These are phyloP conservation scores for Mortierella sp. DNA, from an alignment of 371 early-diverging fungal species.

Conservation along the genomic window DNA sequence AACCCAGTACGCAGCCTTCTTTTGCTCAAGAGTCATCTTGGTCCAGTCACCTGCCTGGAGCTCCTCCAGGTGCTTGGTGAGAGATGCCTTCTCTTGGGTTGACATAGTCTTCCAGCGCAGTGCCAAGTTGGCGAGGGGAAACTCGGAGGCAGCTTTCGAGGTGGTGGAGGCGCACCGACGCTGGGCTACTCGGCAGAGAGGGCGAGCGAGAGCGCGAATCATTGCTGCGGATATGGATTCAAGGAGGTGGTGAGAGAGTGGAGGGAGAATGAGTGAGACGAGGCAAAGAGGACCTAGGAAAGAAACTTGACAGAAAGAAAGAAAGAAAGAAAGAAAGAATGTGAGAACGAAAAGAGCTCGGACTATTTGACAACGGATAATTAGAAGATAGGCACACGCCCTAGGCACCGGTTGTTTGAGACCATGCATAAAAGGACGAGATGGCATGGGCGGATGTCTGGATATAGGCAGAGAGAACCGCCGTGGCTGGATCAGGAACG, in stretches of 20 bases:
- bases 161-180: constrained; percentile 49
- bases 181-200: constrained; percentile 46
- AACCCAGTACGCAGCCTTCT: constrained; percentile 95
- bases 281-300: too few relatives aligned
- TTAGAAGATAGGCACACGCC: too few relatives aligned
- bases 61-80: constrained; percentile 84
- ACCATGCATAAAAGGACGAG: too few relatives aligned
- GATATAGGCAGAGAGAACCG: too few relatives aligned
- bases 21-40: constrained; percentile 88
- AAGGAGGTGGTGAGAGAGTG: not conserved
- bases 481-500: too few relatives aligned
- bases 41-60: constrained; percentile 96
- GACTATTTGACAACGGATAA: too few relatives aligned
- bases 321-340: not conserved
- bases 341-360: too few relatives aligned
- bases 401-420: too few relatives aligned
- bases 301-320: too few relatives aligned
- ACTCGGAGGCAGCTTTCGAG: constrained; percentile 56
- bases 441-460: too few relatives aligned
- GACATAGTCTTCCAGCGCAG: constrained; percentile 89
- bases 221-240: constrained; percentile 5
- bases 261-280: not conserved
- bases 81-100: constrained; percentile 84
- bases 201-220: constrained; percentile 46
- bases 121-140: constrained; percentile 79